These are phyloP conservation scores for Claviceps sp. DNA, from an alignment of 2,329 filamentous ascomycete species.

Conservation along the genomic window DNA sequence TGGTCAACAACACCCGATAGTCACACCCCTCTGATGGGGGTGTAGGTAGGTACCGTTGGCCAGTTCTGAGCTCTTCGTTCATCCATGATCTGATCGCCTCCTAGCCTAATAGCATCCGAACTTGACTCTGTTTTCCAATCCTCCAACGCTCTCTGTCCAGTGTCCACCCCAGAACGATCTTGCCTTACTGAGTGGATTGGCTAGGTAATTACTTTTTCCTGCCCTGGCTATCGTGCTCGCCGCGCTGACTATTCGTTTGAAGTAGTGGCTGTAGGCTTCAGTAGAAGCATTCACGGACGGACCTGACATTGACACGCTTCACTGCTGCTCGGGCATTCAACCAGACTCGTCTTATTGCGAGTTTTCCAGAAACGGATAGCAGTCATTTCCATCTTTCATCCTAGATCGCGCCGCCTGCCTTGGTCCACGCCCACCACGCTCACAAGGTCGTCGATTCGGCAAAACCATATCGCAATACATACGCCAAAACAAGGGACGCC, in stretches of 20 bases:
- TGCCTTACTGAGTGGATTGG: not conserved
- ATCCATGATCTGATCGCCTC: conserved; percentile 1
- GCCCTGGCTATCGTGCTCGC: conserved; percentile 2
- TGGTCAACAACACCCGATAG: not conserved
- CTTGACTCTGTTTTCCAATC: conserved; percentile 1
- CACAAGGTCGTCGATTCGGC: not conserved
- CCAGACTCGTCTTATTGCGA: not conserved
- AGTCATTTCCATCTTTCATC: too few species aligned
- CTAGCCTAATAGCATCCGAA: not conserved
- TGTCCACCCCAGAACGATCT: conserved; percentile 4
- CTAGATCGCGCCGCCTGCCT: too few species aligned
- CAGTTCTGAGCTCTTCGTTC: not conserved
- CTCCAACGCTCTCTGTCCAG: conserved; percentile 7
- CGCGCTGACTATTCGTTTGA: not conserved
- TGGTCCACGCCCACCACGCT: not conserved
- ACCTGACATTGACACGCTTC: not conserved
- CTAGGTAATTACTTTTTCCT: conserved; percentile 1
- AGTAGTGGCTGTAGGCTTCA: conserved; percentile 1
- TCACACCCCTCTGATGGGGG: too few species aligned
- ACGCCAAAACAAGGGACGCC: not conserved
- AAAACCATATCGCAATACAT: not conserved
- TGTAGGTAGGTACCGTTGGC: too few species aligned
- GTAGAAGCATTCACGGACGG: conserved; percentile 3
- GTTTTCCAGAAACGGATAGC: too few species aligned
- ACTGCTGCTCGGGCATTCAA: not conserved